Evolutionary conservation across 1,284 basidiomycete species (phyloP), one percentile per base, ranked within the genome.

Genomic region (Athelia sp.): DNA sequence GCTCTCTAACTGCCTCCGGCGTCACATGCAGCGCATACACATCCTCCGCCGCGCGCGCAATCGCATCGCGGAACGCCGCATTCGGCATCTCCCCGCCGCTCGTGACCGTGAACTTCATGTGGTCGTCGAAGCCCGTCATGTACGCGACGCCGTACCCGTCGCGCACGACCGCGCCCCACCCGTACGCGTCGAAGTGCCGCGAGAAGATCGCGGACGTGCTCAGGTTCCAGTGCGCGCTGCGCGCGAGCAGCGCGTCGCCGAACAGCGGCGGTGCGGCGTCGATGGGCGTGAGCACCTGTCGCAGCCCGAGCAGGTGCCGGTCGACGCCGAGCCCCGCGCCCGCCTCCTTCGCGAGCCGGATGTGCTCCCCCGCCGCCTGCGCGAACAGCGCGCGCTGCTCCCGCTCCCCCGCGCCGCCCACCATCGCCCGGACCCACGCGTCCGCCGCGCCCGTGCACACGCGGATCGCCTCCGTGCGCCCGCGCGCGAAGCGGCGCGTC

Each of bases 151-250:
- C 88, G 60, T 89, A 90, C 3, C 89, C 89, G 54, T 90, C 79
- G 1, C 84, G 82, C 14, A 89, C 84, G 50, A 93, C 89, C 26
- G 4, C 26, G 26, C 26, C 26, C 26, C 26, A 29, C 29, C 92
- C 92, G 68, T 94, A 95, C 21, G 79, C 83, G 43, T 75, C 75
- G 61, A 95, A 85, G 61, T 87, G 80, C 54, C 84, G 84, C 19
- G 87, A 90, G 64, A 88, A 93, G 48, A 96, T 79, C 19, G 91
- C 88, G 36, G 87, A 91, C n/a, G 93, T 96, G 62, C 87, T 90
- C 51, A 91, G 67, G 3, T 79, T 78, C 88, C 88, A 90, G 53
- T 82, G 71, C 43, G 76, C 81, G 23, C 82, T 79, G 10, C 85
- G 75, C 51, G 72, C 68, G 59, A 81, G 82, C 9, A 93, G 73